Base-by-base conservation (phyloP, 2,329 filamentous ascomycete genomes). In the Magnaporthales sp. region DNA sequence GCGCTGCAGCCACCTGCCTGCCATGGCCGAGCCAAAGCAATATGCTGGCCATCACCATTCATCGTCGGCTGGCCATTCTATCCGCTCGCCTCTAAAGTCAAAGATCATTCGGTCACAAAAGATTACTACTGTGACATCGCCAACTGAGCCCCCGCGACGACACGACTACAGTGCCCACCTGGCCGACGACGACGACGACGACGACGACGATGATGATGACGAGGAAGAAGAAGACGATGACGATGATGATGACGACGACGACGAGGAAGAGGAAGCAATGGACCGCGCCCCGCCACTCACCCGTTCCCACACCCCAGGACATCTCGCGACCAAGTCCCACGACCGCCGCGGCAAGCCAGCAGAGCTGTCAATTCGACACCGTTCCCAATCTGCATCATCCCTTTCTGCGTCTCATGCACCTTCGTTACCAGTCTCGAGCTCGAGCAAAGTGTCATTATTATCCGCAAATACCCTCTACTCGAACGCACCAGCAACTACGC, bases 301-400 rank as follows among this genome's bases (percentile, higher is more conserved):
- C 30, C 81, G 86, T 70, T 87, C 82, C 72, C 86, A 89, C 73
- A 89, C 86, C 1, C 86, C 86, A 1, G 85, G 86, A 67, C 85
- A 88, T 71, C 80, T 88, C 56, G 77, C 86, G 13, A 82, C 83
- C 70, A 87, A 84, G 77, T 86, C 83, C 76, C 81, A 83, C 68
- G 80, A 81, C 66, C 78, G 78, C 68, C 80, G 81, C 67, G 79
- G 80, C 65, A 84, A 82, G 70, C 75, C 81, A 30, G 81, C 84
- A 29, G 84, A 87, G 66, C 75, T 83, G 51, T 77, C 83, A 62
- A 79, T 85, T 67, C 82, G 84, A 29, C 81, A 85, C 69, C 82
- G 84, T 66, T 83, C 84, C 22, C 83, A 85, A 69, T 85, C 83
- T 65, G 73, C 74, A 26, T 69, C 74, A 19, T 72, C 72, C 64